Conservation (phyloP, 2,329 filamentous ascomycete genomes). For the Falciphora oryzae region DNA sequence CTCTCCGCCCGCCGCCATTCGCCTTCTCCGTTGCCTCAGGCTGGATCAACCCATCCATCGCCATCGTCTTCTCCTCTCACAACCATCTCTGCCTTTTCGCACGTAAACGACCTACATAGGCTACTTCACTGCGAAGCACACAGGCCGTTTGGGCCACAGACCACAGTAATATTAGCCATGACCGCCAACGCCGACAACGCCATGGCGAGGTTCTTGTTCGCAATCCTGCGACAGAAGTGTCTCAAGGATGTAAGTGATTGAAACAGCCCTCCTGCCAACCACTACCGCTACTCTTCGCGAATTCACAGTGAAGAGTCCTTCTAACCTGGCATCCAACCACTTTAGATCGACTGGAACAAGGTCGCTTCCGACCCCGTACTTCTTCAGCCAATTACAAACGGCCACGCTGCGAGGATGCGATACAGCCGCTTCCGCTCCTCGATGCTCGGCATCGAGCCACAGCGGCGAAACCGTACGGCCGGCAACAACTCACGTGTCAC, state of each 20-base stretch:
- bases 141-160: constrained; percentile 13
- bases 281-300: constrained; percentile 12
- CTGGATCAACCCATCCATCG: constrained; percentile 1
- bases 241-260: constrained; percentile 50
- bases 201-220: constrained; percentile 53
- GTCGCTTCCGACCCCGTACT: constrained; percentile 51
- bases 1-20: constrained; percentile 40
- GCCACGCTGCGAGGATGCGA: constrained; percentile 56
- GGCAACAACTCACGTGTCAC: constrained; percentile 37
- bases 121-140: not conserved
- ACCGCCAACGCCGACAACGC: constrained; percentile 49
- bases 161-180: constrained; percentile 31
- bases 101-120: not conserved
- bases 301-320: constrained; percentile 5
- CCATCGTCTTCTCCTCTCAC: constrained; percentile 1
- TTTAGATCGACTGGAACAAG: constrained; percentile 53
- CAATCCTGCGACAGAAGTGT: constrained; percentile 54
- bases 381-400: constrained; percentile 49
- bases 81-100: not conserved
- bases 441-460: constrained; percentile 42
- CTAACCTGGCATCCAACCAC: not conserved
- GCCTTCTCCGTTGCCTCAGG: not conserved
- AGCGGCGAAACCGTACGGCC: constrained; percentile 30
- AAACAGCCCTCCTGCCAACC: not conserved
- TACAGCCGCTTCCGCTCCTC: constrained; percentile 47